These are phyloP conservation scores for Globisporangium heterothallicum DNA, from an alignment of 352 stramenopile genomes.

Conservation along the genomic window DNA sequence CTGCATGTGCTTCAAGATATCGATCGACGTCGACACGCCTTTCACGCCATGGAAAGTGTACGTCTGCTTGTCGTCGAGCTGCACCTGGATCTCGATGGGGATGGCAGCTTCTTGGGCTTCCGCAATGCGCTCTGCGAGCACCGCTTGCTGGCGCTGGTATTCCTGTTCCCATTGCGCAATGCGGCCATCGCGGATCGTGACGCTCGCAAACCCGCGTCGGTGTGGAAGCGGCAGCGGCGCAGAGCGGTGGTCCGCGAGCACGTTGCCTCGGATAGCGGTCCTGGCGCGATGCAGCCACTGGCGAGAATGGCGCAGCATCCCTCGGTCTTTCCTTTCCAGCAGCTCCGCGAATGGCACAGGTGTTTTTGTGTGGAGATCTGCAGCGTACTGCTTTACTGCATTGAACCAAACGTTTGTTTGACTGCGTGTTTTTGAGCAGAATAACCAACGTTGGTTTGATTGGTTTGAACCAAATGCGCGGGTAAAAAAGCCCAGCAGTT, in stretches of 20 bases:
- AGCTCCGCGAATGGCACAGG: background rate
- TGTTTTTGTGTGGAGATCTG: background rate
- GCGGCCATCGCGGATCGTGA: constrained; percentile 42
- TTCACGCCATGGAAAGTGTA: constrained; percentile 42
- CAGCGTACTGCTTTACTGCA: background rate
- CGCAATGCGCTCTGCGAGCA: constrained; percentile 8
- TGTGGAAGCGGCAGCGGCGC: background rate
- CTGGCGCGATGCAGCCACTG: background rate
- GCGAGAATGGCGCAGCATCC: background rate
- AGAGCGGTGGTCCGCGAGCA: no score
- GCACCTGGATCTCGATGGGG: constrained; percentile 42
- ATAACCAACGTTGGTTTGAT: constrained; percentile 7
- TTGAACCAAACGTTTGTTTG: background rate
- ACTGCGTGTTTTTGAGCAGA: background rate
- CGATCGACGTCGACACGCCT: constrained; percentile 44
- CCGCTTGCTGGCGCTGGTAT: constrained; percentile 37
- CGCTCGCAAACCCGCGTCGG: constrained; percentile 8
- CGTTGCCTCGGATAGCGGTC: background rate
- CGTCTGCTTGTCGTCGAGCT: constrained; percentile 12
- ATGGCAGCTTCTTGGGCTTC: constrained; percentile 13
- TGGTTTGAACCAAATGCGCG: no score
- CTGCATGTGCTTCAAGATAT: constrained; percentile 58
- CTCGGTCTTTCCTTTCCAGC: background rate
- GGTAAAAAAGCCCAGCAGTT: no score
- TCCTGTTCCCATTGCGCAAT: constrained; percentile 51